phyloP scores from a whole-genome alignment of 73 alveolate species.

The Paramecium caudatum region DNA sequence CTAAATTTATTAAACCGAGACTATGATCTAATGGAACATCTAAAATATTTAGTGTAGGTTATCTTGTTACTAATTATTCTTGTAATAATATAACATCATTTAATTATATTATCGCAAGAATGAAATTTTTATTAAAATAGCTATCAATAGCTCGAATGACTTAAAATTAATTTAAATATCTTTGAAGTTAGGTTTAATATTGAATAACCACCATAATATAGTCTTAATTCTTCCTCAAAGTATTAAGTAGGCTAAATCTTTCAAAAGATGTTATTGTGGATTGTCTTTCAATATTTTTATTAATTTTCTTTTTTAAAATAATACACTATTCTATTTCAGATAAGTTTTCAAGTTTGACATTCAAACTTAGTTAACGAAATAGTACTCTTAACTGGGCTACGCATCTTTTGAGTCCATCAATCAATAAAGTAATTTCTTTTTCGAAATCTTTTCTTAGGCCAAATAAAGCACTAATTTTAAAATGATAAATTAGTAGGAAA shows the following conservation, averaged over 20 bases:
- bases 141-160: not conserved
- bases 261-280: not conserved
- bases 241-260: not conserved
- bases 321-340: constrained; percentile 37
- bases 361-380: constrained; percentile 18
- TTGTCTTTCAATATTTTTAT: not conserved
- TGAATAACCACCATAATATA: not conserved
- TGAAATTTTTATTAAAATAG: constrained; percentile 8
- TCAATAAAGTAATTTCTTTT: not conserved
- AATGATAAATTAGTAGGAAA: not conserved
- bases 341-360: constrained; percentile 3
- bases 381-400: not conserved
- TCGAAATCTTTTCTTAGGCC: constrained; percentile 1
- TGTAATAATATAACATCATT: not conserved
- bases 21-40: constrained; percentile 39
- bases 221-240: constrained; percentile 29
- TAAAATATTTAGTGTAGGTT: constrained; percentile 16
- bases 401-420: constrained; percentile 22
- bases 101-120: not conserved
- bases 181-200: not conserved
- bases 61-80: not conserved
- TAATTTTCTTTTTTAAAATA: not conserved
- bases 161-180: not conserved
- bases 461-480: constrained; percentile 27
- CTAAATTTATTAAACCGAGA: constrained; percentile 16